phyloP scores from a whole-genome alignment of 2,329 filamentous ascomycete genomes.

The Exutisphaerella laricina region DNA sequence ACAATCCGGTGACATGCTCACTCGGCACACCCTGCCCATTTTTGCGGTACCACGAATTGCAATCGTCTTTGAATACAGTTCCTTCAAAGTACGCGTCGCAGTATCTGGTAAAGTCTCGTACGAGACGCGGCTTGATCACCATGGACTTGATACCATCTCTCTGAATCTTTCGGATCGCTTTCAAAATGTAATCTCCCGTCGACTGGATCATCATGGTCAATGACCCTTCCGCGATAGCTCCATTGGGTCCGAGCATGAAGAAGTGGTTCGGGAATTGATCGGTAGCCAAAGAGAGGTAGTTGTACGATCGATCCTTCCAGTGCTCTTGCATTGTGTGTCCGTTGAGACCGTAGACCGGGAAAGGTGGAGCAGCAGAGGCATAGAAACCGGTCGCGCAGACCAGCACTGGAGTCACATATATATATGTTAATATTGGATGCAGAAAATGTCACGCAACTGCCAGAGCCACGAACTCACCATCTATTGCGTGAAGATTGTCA shows the following conservation, averaged over 20 bases:
- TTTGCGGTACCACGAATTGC: constrained; percentile 16
- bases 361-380: constrained; percentile 30
- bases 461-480: too few species aligned
- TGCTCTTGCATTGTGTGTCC: constrained; percentile 30
- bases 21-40: constrained; percentile 27
- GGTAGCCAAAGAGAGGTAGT: constrained; percentile 28
- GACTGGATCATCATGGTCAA: constrained; percentile 20
- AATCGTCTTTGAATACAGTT: constrained; percentile 30
- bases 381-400: constrained; percentile 37
- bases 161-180: constrained; percentile 38
- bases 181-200: constrained; percentile 41
- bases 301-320: constrained; percentile 37
- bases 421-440: too few species aligned
- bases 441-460: constrained; percentile 33
- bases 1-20: constrained; percentile 30
- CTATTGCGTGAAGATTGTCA: constrained; percentile 31
- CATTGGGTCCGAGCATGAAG: constrained; percentile 23
- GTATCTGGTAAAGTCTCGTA: constrained; percentile 47
- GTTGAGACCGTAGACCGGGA: constrained; percentile 23
- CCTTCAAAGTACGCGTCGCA: constrained; percentile 47
- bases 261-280: constrained; percentile 31
- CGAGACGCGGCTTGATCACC: constrained; percentile 43
- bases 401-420: too few species aligned
- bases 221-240: constrained; percentile 18
- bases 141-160: constrained; percentile 37